Percentiles rank a stretch among this genome's conserved stretches.
Evolutionary conservation across 495 filamentous ascomycete genomes (phyloP).

Genomic region (Clohesyomyces aquaticus): DNA sequence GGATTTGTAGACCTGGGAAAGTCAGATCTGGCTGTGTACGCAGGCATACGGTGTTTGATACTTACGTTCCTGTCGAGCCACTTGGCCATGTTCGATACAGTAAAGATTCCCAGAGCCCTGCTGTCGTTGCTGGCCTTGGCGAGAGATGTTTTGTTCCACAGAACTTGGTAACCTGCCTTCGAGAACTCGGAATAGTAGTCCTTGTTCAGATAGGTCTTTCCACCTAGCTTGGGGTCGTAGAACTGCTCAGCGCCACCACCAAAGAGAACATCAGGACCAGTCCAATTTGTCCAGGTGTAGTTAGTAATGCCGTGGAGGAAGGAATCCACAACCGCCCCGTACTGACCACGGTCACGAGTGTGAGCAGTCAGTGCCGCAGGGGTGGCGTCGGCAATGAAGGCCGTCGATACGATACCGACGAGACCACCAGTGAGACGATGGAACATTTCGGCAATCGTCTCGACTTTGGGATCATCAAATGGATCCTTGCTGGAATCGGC

Average conservation of each 20-base stretch:
- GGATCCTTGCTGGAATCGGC: conserved; percentile 65
- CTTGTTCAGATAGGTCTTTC: conserved; percentile 57
- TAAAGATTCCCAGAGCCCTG: conserved; percentile 71
- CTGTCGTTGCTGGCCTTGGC: conserved; percentile 53
- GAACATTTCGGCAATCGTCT: conserved; percentile 75
- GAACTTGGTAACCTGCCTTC: conserved; percentile 66
- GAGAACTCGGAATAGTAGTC: conserved; percentile 71
- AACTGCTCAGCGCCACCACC: conserved; percentile 77
- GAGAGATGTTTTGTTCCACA: conserved; percentile 68
- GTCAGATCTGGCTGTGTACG: background rate
- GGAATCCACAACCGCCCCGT: conserved; percentile 64
- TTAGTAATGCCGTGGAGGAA: conserved; percentile 50
- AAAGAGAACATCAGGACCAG: conserved; percentile 72
- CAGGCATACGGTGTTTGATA: background rate
- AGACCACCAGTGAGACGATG: conserved; percentile 60
- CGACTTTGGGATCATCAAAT: conserved; percentile 77
- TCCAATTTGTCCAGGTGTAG: conserved; percentile 69
- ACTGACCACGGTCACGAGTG: conserved; percentile 63
- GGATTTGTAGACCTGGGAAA: conserved; percentile 55
- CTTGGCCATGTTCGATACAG: conserved; percentile 64
- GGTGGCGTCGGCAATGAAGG: conserved; percentile 73
- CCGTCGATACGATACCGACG: conserved; percentile 66
- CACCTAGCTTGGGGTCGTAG: conserved; percentile 51
- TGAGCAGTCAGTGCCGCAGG: conserved; percentile 70
- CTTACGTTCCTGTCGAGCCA: conserved; percentile 67